Evolutionary conservation across 2,329 filamentous ascomycete genomes (phyloP).

Genomic region (Colletotrichum acutatum): DNA sequence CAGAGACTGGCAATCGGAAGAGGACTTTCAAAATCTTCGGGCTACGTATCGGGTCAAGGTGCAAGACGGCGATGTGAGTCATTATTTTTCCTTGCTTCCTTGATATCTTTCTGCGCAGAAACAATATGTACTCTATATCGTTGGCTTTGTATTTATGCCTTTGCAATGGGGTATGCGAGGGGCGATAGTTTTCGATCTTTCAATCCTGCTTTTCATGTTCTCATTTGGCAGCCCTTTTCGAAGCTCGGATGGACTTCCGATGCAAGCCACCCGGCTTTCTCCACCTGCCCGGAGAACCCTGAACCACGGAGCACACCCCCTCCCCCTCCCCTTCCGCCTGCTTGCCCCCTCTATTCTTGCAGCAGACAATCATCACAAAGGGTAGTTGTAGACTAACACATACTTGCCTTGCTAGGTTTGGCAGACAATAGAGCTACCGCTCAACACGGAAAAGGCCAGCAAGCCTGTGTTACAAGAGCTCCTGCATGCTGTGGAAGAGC

Average conservation of each 20-base stretch:
- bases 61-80: constrained; percentile 65
- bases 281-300: not conserved
- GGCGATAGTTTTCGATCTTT: not conserved
- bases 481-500: constrained; percentile 66
- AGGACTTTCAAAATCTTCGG: constrained; percentile 59
- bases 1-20: constrained; percentile 59
- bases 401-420: constrained; percentile 50
- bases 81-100: not conserved
- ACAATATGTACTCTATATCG: not conserved
- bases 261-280: not conserved
- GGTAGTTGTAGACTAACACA: too few species aligned
- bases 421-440: constrained; percentile 54
- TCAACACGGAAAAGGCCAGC: constrained; percentile 44
- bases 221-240: not conserved
- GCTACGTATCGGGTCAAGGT: constrained; percentile 58
- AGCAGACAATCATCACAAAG: too few species aligned
- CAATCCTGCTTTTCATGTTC: not conserved
- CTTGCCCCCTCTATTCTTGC: not conserved
- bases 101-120: not conserved
- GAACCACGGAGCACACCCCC: not conserved
- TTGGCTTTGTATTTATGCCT: not conserved
- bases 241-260: not conserved
- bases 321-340: not conserved
- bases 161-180: not conserved
- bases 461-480: constrained; percentile 63